phyloP scores from a whole-genome alignment of 2,329 filamentous ascomycete genomes.

The Chalara sp. region DNA sequence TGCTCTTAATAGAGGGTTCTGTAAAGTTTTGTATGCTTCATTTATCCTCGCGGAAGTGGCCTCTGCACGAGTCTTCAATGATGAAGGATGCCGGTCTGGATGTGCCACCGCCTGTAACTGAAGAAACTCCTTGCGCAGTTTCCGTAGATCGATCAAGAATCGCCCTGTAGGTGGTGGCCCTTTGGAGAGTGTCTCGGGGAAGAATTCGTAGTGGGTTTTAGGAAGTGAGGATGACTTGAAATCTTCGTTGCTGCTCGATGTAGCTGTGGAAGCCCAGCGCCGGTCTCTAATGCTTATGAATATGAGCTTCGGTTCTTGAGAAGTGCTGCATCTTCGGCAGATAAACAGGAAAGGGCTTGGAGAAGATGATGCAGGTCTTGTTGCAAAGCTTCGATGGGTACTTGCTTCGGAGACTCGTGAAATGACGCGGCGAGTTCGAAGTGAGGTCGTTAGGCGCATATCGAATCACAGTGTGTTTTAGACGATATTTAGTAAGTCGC shows the following conservation, averaged over 20 bases:
- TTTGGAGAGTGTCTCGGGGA: constrained; percentile 67
- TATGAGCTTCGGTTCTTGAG: not conserved
- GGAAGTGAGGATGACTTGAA: constrained; percentile 4
- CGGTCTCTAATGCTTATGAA: not conserved
- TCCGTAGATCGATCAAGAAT: constrained; percentile 65
- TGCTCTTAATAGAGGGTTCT: constrained; percentile 72
- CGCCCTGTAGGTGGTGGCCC: constrained; percentile 73
- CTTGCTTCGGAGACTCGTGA: no score
- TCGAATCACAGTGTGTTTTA: no score
- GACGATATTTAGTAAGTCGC: no score
- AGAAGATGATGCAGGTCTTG: no score
- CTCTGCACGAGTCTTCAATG: constrained; percentile 58
- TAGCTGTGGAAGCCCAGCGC: no score
- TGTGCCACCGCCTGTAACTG: constrained; percentile 72
- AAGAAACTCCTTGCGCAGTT: constrained; percentile 79
- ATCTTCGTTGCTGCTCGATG: no score
- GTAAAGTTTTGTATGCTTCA: constrained; percentile 81
- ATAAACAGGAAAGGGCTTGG: no score
- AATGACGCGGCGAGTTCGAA: no score
- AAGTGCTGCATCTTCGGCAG: no score
- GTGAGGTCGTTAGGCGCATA: no score
- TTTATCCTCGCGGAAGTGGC: constrained; percentile 79
- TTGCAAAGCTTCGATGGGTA: no score
- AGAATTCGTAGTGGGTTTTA: constrained; percentile 76
- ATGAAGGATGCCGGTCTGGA: constrained; percentile 51